Conservation (phyloP, 2,329 filamentous ascomycete genomes). For the Pezicula carpinea region DNA sequence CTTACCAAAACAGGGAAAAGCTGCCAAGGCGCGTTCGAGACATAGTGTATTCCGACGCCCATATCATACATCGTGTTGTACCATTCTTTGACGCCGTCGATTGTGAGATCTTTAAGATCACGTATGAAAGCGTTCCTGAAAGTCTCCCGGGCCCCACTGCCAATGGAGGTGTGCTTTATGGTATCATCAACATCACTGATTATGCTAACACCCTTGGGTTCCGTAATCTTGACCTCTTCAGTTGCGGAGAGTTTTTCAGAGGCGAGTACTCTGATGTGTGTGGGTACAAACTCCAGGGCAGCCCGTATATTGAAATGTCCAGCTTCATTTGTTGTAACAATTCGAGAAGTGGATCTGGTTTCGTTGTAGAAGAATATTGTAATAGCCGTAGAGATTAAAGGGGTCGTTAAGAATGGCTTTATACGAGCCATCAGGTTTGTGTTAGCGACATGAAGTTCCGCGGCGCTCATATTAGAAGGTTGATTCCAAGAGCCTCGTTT, state of each 20-base stretch:
- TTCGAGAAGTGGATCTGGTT: constrained; percentile 73
- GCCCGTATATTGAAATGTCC: constrained; percentile 83
- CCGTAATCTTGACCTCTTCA: constrained; percentile 72
- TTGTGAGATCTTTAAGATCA: constrained; percentile 73
- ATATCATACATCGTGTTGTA: constrained; percentile 72
- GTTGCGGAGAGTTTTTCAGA: constrained; percentile 80
- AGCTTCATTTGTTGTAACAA: constrained; percentile 78
- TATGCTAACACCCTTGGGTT: constrained; percentile 76
- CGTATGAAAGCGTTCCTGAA: constrained; percentile 95
- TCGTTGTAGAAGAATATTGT: constrained; percentile 97
- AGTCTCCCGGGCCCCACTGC: constrained; percentile 82
- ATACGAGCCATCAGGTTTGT: constrained; percentile 82
- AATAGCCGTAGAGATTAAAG: constrained; percentile 70
- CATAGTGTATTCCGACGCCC: constrained; percentile 90
- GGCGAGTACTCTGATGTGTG: constrained; percentile 80
- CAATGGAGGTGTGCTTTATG: constrained; percentile 91
- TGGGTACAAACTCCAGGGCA: constrained; percentile 83
- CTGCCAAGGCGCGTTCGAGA: constrained; percentile 99
- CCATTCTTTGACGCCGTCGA: constrained; percentile 88
- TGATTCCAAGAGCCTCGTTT: constrained; percentile 38
- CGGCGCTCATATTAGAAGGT: constrained; percentile 60
- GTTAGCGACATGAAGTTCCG: constrained; percentile 77
- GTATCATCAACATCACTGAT: constrained; percentile 99
- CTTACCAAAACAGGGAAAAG: constrained; percentile 83
- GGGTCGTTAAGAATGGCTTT: constrained; percentile 83